Conservation (phyloP, 495 filamentous ascomycete genomes). For the Aspergillus steynii region DNA sequence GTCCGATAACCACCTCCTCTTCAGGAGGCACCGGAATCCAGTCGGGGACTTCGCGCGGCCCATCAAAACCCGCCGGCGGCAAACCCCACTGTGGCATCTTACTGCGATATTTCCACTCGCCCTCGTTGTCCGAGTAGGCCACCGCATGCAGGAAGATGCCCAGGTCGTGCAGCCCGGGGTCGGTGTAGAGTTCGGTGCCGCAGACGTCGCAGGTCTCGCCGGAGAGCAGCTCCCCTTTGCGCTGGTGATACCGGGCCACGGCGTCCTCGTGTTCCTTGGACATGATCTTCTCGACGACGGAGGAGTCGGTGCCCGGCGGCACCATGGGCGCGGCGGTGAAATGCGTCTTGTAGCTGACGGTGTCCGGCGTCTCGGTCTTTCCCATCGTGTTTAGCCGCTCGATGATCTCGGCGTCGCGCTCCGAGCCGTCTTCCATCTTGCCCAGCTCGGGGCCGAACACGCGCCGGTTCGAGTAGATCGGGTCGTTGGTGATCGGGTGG, state of each 20-base stretch:
- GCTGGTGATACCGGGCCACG: constrained; percentile 78
- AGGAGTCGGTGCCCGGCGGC: constrained; percentile 39
- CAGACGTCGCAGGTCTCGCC: constrained; percentile 79
- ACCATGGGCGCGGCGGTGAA: constrained; percentile 44
- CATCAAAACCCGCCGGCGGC: constrained; percentile 64
- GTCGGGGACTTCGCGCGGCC: constrained; percentile 54
- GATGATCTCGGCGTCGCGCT: constrained; percentile 86
- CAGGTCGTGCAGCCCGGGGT: constrained; percentile 85
- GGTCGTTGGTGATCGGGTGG: constrained; percentile 94
- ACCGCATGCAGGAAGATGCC: constrained; percentile 91
- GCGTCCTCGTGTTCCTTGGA: constrained; percentile 74
- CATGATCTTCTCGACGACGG: constrained; percentile 44
- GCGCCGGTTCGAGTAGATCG: constrained; percentile 90
- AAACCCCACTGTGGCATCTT: constrained; percentile 82
- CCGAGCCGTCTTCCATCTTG: constrained; percentile 62
- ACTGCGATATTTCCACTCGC: constrained; percentile 84
- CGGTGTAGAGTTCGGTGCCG: constrained; percentile 84
- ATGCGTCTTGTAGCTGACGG: constrained; percentile 71
- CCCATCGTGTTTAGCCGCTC: constrained; percentile 85
- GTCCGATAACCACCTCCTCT: constrained; percentile 39
- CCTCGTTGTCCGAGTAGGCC: constrained; percentile 78
- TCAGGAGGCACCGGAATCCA: constrained; percentile 37
- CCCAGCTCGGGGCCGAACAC: constrained; percentile 86
- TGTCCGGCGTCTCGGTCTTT: constrained; percentile 85
- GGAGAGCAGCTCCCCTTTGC: constrained; percentile 83